Percentiles rank a stretch among this genome's conserved stretches.
phyloP scores from a whole-genome alignment of 1,139 yeast genomes.

The Geotrichum aggregatum region DNA sequence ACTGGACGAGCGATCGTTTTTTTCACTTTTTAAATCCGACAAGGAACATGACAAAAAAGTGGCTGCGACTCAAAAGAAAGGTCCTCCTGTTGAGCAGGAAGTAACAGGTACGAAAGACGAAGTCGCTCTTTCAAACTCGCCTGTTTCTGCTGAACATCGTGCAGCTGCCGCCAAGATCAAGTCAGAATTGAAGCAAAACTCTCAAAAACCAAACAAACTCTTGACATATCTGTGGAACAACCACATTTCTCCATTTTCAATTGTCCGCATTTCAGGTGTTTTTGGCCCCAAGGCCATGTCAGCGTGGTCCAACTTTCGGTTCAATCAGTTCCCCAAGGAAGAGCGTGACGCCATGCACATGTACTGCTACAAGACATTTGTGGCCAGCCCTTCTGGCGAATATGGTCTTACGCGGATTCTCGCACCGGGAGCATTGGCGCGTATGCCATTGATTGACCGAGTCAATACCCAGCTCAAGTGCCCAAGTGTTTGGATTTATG shows the following conservation, averaged over 20 bases:
- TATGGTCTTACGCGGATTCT: constrained; percentile 58
- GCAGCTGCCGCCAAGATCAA: constrained; percentile 1
- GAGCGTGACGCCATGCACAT: constrained; percentile 42
- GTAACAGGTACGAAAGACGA: neutral
- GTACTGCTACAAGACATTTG: constrained; percentile 58
- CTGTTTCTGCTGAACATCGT: too few relatives aligned
- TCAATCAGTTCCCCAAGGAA: constrained; percentile 25
- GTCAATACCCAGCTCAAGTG: constrained; percentile 41
- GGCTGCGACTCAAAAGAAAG: neutral
- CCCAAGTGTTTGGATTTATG: constrained; percentile 62
- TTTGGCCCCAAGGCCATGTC: constrained; percentile 32
- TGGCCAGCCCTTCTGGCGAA: constrained; percentile 60
- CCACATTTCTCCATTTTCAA: constrained; percentile 31
- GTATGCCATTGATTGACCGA: constrained; percentile 70
- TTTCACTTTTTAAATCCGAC: constrained; percentile 20
- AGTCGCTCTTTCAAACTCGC: too few relatives aligned
- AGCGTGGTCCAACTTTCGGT: constrained; percentile 32
- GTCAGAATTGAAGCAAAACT: neutral
- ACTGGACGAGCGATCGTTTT: constrained; percentile 24
- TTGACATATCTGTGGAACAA: constrained; percentile 31
- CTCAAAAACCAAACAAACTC: neutral
- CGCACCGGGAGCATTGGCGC: constrained; percentile 73
- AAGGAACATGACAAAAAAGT: neutral
- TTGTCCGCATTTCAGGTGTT: constrained; percentile 29
- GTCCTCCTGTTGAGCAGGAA: neutral